phyloP scores from a whole-genome alignment of 148 eudicot genomes.

The Talinum fruticosum region DNA sequence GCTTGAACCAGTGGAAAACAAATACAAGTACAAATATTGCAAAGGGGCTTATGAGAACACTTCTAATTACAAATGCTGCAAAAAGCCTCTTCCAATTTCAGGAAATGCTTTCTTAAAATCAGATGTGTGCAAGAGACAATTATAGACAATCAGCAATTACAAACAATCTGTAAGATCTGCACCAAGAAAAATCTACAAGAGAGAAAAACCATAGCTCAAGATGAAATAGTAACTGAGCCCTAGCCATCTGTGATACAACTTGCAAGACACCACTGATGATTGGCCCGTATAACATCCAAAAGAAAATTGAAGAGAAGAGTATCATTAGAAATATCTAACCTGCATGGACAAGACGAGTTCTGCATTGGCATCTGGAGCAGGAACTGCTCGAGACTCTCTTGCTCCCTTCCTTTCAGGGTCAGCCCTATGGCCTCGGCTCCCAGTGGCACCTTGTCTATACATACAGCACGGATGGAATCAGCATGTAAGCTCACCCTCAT shows the following conservation, averaged over 20 bases:
- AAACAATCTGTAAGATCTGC: too few relatives aligned
- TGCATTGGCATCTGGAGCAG: conserved; percentile 96
- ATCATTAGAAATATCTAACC: conserved; percentile 35
- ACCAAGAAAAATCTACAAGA: not conserved
- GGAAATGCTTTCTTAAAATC: not conserved
- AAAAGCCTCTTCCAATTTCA: not conserved
- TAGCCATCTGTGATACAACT: not conserved
- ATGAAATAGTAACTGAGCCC: not conserved
- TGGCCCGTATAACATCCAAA: conserved; percentile 11
- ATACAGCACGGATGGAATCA: conserved; percentile 17
- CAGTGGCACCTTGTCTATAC: conserved; percentile 70
- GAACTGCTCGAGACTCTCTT: conserved; percentile 80
- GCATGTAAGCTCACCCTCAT: not conserved
- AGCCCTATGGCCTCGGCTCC: conserved; percentile 39
- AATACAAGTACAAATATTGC: not conserved
- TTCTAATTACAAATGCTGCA: not conserved
- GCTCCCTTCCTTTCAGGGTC: conserved; percentile 61
- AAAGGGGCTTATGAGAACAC: not conserved
- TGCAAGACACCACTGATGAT: not conserved
- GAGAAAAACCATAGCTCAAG: not conserved
- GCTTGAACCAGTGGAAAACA: not conserved
- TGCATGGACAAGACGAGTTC: conserved; percentile 79
- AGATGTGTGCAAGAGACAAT: not conserved
- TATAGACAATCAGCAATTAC: not conserved
- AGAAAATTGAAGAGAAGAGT: not conserved